Percentiles rank a stretch among this genome's conserved stretches.
Conservation (phyloP, 1,284 basidiomycete genomes). For the Testicularia cyperi region DNA sequence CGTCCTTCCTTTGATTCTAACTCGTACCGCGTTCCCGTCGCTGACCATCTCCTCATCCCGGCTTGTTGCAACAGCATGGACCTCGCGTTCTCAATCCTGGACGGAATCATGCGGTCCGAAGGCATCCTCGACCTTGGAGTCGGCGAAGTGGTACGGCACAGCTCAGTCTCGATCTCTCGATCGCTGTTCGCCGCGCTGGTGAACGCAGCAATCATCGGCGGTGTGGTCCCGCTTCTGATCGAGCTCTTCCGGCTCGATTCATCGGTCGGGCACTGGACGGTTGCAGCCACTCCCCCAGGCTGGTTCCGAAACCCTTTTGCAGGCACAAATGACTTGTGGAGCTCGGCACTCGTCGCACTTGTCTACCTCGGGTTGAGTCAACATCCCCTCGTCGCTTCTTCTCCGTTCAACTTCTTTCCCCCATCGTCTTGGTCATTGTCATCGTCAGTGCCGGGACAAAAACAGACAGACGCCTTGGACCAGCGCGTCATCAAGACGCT, state of each 20-base stretch:
- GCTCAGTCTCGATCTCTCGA: constrained; percentile 5
- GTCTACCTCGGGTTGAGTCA: constrained; percentile 9
- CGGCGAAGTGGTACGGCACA: constrained; percentile 12
- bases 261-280: constrained; percentile 34
- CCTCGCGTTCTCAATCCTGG: constrained; percentile 30
- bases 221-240: constrained; percentile 43
- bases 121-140: constrained; percentile 45
- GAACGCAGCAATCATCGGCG: constrained; percentile 41
- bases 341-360: constrained; percentile 13
- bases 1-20: too few species aligned
- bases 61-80: constrained; percentile 18
- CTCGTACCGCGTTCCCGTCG: too few species aligned
- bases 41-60: too few species aligned
- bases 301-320: constrained; percentile 33
- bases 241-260: constrained; percentile 43
- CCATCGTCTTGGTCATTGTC: neutral
- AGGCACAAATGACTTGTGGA: constrained; percentile 35
- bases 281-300: constrained; percentile 29
- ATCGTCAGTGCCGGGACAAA: too few species aligned
- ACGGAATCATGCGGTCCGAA: constrained; percentile 45
- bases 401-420: neutral
- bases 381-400: neutral
- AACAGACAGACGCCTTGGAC: neutral
- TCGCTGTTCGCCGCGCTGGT: constrained; percentile 40
- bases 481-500: neutral